These are phyloP conservation scores for Buddleja alternifolia DNA, from an alignment of 257 asterid genomes.

Conservation along the genomic window DNA sequence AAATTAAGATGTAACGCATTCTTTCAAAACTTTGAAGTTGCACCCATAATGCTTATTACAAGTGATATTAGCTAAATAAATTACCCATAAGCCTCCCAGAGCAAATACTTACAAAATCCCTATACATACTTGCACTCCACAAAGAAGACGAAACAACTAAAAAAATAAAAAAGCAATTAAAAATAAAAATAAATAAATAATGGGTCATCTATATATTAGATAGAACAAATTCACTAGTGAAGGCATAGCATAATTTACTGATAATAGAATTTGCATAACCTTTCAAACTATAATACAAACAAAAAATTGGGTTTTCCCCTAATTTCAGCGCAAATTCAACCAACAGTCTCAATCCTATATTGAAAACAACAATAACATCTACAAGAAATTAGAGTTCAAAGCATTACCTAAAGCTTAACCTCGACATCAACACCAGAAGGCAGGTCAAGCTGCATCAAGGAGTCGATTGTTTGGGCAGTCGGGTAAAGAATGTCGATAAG, in stretches of 20 bases:
- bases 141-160: too few relatives aligned
- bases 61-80: too few relatives aligned
- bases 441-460: conserved; percentile 94
- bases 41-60: too few relatives aligned
- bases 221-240: neutral
- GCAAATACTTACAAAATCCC: too few relatives aligned
- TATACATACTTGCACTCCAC: too few relatives aligned
- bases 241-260: conserved; percentile 5
- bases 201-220: neutral
- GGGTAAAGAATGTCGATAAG: conserved; percentile 94
- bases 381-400: conserved; percentile 23
- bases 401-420: conserved; percentile 73
- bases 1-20: too few relatives aligned
- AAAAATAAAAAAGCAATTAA: too few relatives aligned
- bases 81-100: too few relatives aligned
- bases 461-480: conserved; percentile 95
- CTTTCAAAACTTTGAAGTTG: too few relatives aligned
- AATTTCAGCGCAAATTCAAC: conserved; percentile 16
- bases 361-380: conserved; percentile 16
- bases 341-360: neutral
- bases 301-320: conserved; percentile 15
- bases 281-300: conserved; percentile 28
- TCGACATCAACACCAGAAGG: conserved; percentile 99
- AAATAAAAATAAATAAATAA: too few relatives aligned
- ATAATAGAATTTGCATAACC: neutral